These are phyloP conservation scores for Verticillium klebahnii DNA, from an alignment of 2,329 filamentous ascomycete genomes.

Conservation along the genomic window DNA sequence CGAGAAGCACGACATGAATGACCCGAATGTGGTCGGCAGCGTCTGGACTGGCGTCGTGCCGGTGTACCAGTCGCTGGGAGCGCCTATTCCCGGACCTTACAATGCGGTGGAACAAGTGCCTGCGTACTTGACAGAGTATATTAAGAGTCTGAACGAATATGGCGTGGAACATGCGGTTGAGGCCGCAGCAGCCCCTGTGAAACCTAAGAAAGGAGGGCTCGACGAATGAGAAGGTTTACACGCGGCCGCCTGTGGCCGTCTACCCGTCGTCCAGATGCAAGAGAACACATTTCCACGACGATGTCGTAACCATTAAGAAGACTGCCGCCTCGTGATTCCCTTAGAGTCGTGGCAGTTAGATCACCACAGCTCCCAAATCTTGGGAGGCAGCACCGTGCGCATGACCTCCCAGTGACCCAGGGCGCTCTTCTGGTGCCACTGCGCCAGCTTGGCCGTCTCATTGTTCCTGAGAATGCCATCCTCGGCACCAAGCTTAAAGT, in stretches of 20 bases:
- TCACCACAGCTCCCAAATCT: slow-evolving; percentile 87
- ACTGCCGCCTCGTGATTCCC: neutral
- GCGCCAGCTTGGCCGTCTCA: slow-evolving; percentile 61
- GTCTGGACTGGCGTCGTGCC: slow-evolving; percentile 58
- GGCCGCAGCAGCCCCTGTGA: slow-evolving; percentile 9
- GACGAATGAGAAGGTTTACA: neutral
- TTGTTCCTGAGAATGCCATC: slow-evolving; percentile 55
- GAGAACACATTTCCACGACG: no score
- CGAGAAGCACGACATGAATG: slow-evolving; percentile 41
- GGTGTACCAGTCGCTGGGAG: slow-evolving; percentile 58
- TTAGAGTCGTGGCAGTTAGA: neutral
- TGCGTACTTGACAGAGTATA: slow-evolving; percentile 48
- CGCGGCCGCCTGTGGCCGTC: no score
- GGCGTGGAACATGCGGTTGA: slow-evolving; percentile 16
- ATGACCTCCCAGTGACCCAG: slow-evolving; percentile 89
- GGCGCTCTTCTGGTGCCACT: slow-evolving; percentile 72
- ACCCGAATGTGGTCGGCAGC: slow-evolving; percentile 32
- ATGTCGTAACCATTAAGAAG: no score
- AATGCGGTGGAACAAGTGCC: slow-evolving; percentile 59
- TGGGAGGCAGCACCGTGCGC: slow-evolving; percentile 71
- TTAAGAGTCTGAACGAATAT: slow-evolving; percentile 30
- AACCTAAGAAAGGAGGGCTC: neutral
- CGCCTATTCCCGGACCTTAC: slow-evolving; percentile 55
- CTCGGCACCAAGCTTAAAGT: slow-evolving; percentile 40
- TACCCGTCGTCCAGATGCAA: no score